Evolutionary conservation across 208 protist species (phyloP).

Genomic region (Trypanosoma grayi): DNA sequence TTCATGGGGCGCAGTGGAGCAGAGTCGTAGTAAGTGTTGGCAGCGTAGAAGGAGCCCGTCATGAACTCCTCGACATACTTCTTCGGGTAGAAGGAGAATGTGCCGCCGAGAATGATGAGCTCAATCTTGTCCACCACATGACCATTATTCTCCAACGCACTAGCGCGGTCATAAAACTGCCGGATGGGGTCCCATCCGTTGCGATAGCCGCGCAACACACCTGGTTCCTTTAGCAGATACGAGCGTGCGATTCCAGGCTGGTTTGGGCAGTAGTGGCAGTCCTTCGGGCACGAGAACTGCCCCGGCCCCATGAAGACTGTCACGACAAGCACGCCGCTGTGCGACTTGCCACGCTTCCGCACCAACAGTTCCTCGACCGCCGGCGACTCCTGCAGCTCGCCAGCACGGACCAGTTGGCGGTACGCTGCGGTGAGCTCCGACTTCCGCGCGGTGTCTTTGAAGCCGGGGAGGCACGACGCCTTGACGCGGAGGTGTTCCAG

Average conservation of each 20-base stretch:
- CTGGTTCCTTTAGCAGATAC: conserved; percentile 92
- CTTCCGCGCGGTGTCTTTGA: conserved; percentile 86
- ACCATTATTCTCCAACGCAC: conserved; percentile 88
- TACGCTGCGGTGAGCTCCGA: conserved; percentile 87
- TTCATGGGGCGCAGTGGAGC: conserved; percentile 58
- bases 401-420: conserved; percentile 70
- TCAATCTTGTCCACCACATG: conserved; percentile 97
- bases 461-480: conserved; percentile 70
- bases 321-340: conserved; percentile 92
- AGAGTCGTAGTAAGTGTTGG: conserved; percentile 88
- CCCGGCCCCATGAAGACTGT: conserved; percentile 92
- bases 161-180: conserved; percentile 92
- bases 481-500: conserved; percentile 77
- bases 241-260: conserved; percentile 88
- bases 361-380: conserved; percentile 74
- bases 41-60: conserved; percentile 88
- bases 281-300: conserved; percentile 90
- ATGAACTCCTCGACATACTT: conserved; percentile 94
- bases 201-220: conserved; percentile 86
- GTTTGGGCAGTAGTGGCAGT: conserved; percentile 94
- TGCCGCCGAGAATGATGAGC: conserved; percentile 99
- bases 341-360: conserved; percentile 80
- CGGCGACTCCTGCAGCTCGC: conserved; percentile 35
- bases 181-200: conserved; percentile 89
- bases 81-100: conserved; percentile 97